Base-by-base conservation (phyloP, 257 asterid genomes). In the Jaltomata sinuosa region DNA sequence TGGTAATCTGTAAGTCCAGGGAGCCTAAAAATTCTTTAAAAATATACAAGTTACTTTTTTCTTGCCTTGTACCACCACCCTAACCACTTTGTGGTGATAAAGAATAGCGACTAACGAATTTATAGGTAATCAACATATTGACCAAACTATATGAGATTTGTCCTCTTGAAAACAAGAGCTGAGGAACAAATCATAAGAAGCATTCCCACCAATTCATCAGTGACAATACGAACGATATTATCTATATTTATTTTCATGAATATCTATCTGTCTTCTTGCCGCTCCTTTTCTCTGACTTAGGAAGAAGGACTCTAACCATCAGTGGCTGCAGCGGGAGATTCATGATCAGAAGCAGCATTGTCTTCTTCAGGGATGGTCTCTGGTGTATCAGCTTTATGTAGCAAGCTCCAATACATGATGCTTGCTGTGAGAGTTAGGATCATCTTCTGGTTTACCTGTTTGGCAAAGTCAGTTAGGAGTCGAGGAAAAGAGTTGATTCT, bases 351-450 rank as follows among this genome's bases (percentile, higher is more conserved):
- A 76, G 82, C 82, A 77, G 45, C 64, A 29, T 5, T 27, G 29
- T 77, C 82, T 77, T 77, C 82, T 77, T 77, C 82, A 77, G 61
- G 82, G 62, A 77, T 50, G 82, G 82, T 49, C 45, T 77, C 64
- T 49, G 64, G 62, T 18, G 82, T 29, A 47, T 31, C 82, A 5
- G 62, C 82, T 77, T 77, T 49, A 52, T 77, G 82, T 50, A 27
- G 82, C 64, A 77, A 77, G 82, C 82, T 77, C 82, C 82, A 77
- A 77, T 47, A 77, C 82, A 77, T 77, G 27, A 77, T 77, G 64
- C 82, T 50, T 77, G 82, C 82, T 18, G 82, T 49, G 19, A 77
- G 82, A 77, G 82, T 50, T 29, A 77, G 82, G 6, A 77, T 77
- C 82, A 77, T 77, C 82, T 77, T 77, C 19, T 29, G 42, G 82